A percentile compares a stretch with the other conserved stretches of the same genome.
phyloP scores from a whole-genome alignment of 2,329 filamentous ascomycete genomes.

The Cladophialophora bantiana region DNA sequence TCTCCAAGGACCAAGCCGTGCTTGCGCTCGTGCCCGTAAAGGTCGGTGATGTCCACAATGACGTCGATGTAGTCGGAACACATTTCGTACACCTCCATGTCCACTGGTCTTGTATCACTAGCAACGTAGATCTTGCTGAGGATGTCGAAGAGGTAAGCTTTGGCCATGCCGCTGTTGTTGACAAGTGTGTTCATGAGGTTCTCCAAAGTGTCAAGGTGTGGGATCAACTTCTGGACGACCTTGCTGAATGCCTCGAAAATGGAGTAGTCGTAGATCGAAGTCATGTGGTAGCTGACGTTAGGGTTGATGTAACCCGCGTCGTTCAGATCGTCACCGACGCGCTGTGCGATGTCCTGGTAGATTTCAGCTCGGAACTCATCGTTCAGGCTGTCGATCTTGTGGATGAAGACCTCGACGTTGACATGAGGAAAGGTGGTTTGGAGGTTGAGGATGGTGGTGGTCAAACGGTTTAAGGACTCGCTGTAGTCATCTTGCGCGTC shows the following conservation, averaged over 20 bases:
- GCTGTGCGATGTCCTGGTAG: slow-evolving; percentile 93
- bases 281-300: slow-evolving; percentile 92
- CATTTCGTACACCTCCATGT: slow-evolving; percentile 96
- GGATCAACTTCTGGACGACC: slow-evolving; percentile 96
- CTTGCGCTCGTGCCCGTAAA: slow-evolving; percentile 72
- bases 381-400: slow-evolving; percentile 97
- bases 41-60: slow-evolving; percentile 94
- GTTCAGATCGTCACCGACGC: slow-evolving; percentile 93
- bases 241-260: slow-evolving; percentile 99
- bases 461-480: slow-evolving; percentile 85
- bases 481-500: slow-evolving; percentile 98
- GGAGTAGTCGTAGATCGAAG: slow-evolving; percentile 97
- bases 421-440: slow-evolving; percentile 89
- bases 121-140: slow-evolving; percentile 99
- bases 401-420: slow-evolving; percentile 98
- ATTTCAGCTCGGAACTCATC: slow-evolving; percentile 97
- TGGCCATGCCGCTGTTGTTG: slow-evolving; percentile 93
- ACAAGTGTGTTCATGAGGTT: slow-evolving; percentile 92
- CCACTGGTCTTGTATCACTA: slow-evolving; percentile 89
- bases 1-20: slow-evolving; percentile 49
- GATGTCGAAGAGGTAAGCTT: slow-evolving; percentile 97
- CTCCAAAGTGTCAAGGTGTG: slow-evolving; percentile 89
- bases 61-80: slow-evolving; percentile 99
- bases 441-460: slow-evolving; percentile 86
- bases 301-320: slow-evolving; percentile 94